Percentiles rank a stretch among this genome's conserved stretches.
These are phyloP conservation scores for Lactarius sanguifluus DNA, from an alignment of 768 basidiomycete species.

Conservation along the genomic window DNA sequence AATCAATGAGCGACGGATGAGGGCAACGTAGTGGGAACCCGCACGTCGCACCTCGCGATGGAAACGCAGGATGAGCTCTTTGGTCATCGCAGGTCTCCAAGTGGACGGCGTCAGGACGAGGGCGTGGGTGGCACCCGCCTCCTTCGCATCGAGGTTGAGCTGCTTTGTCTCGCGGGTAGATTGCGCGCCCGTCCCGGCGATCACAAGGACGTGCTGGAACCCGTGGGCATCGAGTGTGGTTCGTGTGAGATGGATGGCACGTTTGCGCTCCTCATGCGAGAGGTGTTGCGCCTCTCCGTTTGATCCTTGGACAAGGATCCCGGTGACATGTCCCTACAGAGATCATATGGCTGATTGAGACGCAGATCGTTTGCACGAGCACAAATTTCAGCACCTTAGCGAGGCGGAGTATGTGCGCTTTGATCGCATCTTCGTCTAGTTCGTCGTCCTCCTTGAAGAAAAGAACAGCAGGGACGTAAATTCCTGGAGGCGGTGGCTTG, in stretches of 20 bases:
- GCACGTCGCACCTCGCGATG: constrained; percentile 52
- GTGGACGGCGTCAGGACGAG: constrained; percentile 75
- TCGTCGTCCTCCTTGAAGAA: constrained; percentile 71
- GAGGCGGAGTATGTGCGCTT: constrained; percentile 69
- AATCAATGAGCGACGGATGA: constrained; percentile 22
- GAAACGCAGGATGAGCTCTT: constrained; percentile 62
- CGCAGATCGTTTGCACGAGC: background rate
- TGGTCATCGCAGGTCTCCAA: constrained; percentile 65
- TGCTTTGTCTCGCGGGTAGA: constrained; percentile 73
- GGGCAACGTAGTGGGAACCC: background rate
- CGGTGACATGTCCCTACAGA: constrained; percentile 65
- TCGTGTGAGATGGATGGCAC: constrained; percentile 62
- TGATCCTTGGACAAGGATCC: constrained; percentile 70
- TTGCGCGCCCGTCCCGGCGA: constrained; percentile 83
- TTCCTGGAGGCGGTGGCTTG: constrained; percentile 58
- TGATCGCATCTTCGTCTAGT: constrained; percentile 63
- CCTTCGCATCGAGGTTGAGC: constrained; percentile 70
- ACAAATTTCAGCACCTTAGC: constrained; percentile 50
- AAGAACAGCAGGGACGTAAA: constrained; percentile 78
- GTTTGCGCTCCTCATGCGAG: constrained; percentile 67
- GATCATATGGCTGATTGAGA: constrained; percentile 18
- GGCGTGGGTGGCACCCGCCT: constrained; percentile 78
- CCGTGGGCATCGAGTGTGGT: constrained; percentile 72
- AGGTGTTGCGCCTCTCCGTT: constrained; percentile 79
- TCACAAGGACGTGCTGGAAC: constrained; percentile 62